Base-by-base conservation (phyloP, 129 eudicot species). In the Mikania micrantha region DNA sequence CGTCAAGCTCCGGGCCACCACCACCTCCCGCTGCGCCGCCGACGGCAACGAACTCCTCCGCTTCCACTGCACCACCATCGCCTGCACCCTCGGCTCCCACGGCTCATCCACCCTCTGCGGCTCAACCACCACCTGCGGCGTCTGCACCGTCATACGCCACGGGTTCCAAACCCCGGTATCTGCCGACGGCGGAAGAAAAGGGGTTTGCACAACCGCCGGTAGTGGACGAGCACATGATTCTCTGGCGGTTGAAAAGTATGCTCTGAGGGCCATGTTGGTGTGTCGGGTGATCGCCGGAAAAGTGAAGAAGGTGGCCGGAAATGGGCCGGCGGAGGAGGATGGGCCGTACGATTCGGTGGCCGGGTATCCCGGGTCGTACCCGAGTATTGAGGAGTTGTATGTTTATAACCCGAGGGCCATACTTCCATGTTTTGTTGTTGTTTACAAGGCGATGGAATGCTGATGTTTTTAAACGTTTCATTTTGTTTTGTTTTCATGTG, bases 1-100 rank as follows among this genome's bases (percentile, higher is more conserved):
- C 16, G 91, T 88, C 3, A 92, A 92, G 78, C 74, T 79, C 35
- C 93, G 95, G 5, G 83, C 91, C 32, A 81, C 72, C 35, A 83
- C 82, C 81, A 71, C 86, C 79, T 75, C 98, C 59, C 82, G 98
- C 35, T 92, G 98, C 71, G 98, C 96, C 61, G 98, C 98, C 69
- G 98, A 92, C 79, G 98, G 98, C 19, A 92, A 92, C 87, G 98
- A 92, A 81, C 82, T 92, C 31, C 82, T 92, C 0, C 80, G 98
- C 27, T 92, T 92, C 81, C 89, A 92, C 81, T 85, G 96, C 83
- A 78, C 96, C 22, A 78, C 84, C 9, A 81, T 88, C 49, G 61
- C 83, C 11, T 92, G 98, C 84, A 64, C 95, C 10, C 96, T 92
- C 44, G 98, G 98, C 42, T 75, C 83, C 1, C 83, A 88, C 40